These are phyloP conservation scores for Talaromyces proteolyticus DNA, from an alignment of 495 filamentous ascomycete genomes.

Conservation along the genomic window DNA sequence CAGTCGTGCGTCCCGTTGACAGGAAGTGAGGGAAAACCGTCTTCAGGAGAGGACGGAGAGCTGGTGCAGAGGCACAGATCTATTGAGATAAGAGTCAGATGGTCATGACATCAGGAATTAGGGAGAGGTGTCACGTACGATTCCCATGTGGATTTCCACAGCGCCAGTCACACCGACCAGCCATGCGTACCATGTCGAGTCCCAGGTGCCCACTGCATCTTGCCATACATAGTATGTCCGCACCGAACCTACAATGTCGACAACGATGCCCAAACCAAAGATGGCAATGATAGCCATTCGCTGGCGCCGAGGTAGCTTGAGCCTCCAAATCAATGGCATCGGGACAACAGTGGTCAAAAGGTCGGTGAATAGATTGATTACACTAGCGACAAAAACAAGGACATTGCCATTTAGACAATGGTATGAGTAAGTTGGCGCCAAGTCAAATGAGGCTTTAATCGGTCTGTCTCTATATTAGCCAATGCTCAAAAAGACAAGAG, in stretches of 20 bases:
- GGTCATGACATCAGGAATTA: neutral
- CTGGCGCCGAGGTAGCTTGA: slow-evolving; percentile 49
- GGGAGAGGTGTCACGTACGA: slow-evolving; percentile 35
- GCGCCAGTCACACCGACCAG: slow-evolving; percentile 44
- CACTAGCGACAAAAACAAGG: slow-evolving; percentile 46
- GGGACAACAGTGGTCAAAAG: slow-evolving; percentile 52
- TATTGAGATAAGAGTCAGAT: slow-evolving; percentile 11
- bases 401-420: slow-evolving; percentile 45
- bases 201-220: slow-evolving; percentile 41
- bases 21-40: slow-evolving; percentile 36
- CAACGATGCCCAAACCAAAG: slow-evolving; percentile 52
- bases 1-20: neutral
- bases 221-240: slow-evolving; percentile 49
- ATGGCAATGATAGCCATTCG: slow-evolving; percentile 51
- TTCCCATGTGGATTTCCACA: slow-evolving; percentile 53
- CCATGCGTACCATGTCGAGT: slow-evolving; percentile 50
- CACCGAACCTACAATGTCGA: slow-evolving; percentile 50
- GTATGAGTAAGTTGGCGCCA: slow-evolving; percentile 21
- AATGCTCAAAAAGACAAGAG: neutral
- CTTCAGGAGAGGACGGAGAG: slow-evolving; percentile 46
- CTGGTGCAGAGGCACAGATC: slow-evolving; percentile 53
- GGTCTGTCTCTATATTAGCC: slow-evolving; percentile 29
- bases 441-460: slow-evolving; percentile 46
- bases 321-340: slow-evolving; percentile 50
- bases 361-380: slow-evolving; percentile 57